Conservation (phyloP, 2,329 filamentous ascomycete genomes). For the Acrocalymma vagum region DNA sequence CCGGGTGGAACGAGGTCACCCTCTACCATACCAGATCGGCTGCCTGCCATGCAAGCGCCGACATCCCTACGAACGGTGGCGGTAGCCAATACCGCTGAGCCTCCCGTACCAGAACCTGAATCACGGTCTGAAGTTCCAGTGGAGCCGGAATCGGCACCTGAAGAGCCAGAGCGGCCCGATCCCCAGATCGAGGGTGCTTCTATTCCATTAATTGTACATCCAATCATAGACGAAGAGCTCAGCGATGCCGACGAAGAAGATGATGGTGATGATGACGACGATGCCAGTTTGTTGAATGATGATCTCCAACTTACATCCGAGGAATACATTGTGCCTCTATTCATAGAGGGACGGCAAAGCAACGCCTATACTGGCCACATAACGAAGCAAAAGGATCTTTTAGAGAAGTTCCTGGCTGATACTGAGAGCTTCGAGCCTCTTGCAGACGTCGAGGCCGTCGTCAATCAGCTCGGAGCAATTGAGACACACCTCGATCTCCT, state of each 20-base stretch:
- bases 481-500: slow-evolving; percentile 45
- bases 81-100: slow-evolving; percentile 22
- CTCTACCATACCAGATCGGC: slow-evolving; percentile 42
- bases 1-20: slow-evolving; percentile 42
- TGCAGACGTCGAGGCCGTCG: slow-evolving; percentile 22
- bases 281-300: slow-evolving; percentile 32
- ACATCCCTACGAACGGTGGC: slow-evolving; percentile 39
- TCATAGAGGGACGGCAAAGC: slow-evolving; percentile 40
- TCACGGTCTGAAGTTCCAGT: slow-evolving; percentile 3
- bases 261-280: slow-evolving; percentile 28
- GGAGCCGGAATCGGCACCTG: slow-evolving; percentile 6
- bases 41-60: slow-evolving; percentile 28
- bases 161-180: neutral
- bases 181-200: neutral
- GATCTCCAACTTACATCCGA: slow-evolving; percentile 34
- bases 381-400: slow-evolving; percentile 21
- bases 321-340: slow-evolving; percentile 45
- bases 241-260: slow-evolving; percentile 17
- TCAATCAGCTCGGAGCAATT: slow-evolving; percentile 30
- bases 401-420: slow-evolving; percentile 25
- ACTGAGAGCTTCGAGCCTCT: slow-evolving; percentile 19
- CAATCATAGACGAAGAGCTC: slow-evolving; percentile 1
- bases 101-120: slow-evolving; percentile 8
- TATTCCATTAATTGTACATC: too few relatives aligned
- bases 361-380: slow-evolving; percentile 31